These are phyloP conservation scores for Cercophora samala DNA, from an alignment of 495 filamentous ascomycete species.

Conservation along the genomic window DNA sequence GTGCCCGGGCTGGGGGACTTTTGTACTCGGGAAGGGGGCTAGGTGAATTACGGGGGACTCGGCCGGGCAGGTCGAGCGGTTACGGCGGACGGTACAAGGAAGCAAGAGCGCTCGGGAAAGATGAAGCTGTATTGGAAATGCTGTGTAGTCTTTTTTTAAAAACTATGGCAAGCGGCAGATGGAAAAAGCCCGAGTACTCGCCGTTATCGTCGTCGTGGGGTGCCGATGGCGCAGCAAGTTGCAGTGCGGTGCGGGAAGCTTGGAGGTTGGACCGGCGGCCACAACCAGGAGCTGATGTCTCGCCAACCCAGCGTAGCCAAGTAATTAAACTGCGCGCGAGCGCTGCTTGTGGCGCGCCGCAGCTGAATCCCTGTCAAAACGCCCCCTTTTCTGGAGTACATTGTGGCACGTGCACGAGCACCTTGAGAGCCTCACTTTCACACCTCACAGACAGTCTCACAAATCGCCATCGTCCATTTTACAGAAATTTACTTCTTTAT, in stretches of 20 bases:
- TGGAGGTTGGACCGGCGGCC: background rate
- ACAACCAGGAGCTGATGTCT: background rate
- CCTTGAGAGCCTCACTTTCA: background rate
- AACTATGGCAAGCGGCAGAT: background rate
- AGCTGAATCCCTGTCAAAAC: background rate
- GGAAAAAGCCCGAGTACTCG: background rate
- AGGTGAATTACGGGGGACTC: background rate
- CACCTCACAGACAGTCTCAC: no score
- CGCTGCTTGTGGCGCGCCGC: background rate
- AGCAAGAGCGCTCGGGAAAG: background rate
- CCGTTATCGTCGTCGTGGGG: background rate
- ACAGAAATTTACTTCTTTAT: no score
- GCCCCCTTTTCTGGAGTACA: background rate
- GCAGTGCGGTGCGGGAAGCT: background rate
- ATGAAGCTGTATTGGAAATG: no score
- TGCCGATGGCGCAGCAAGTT: background rate
- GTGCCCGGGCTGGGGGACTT: background rate
- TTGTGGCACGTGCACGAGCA: background rate
- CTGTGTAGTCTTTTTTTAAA: no score
- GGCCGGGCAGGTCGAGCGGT: background rate
- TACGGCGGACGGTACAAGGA: background rate
- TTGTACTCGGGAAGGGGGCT: background rate
- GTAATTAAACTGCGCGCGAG: background rate
- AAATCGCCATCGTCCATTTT: no score
- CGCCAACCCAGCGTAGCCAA: no score